Evolutionary conservation across 129 eudicot genomes (phyloP).

Genomic region (Oenanthe sinensis): DNA sequence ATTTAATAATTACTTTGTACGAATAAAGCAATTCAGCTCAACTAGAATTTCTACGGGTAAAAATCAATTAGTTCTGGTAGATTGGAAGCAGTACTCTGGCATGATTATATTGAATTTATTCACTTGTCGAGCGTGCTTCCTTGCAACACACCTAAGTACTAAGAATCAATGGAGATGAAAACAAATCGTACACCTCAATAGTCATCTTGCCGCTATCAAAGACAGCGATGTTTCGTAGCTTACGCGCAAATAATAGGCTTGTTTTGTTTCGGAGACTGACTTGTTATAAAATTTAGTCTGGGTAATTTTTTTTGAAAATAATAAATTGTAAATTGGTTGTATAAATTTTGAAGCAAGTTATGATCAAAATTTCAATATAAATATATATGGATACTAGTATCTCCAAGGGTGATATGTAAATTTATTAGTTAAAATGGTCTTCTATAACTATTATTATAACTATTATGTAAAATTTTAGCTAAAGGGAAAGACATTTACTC

Average conservation of each 20-base stretch:
- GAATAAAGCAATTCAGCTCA: background rate
- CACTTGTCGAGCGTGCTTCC: constrained; percentile 3
- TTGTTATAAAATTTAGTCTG: too few relatives aligned
- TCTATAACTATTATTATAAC: too few relatives aligned
- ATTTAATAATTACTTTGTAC: background rate
- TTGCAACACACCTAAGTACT: background rate
- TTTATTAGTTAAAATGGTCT: too few relatives aligned
- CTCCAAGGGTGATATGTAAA: too few relatives aligned
- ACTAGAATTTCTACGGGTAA: background rate
- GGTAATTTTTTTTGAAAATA: too few relatives aligned
- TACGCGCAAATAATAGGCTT: background rate
- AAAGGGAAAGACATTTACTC: too few relatives aligned
- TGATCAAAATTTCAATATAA: too few relatives aligned
- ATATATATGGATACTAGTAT: too few relatives aligned
- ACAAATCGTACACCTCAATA: background rate
- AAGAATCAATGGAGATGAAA: background rate
- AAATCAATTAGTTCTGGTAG: background rate
- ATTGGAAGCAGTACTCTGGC: background rate
- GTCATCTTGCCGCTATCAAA: background rate
- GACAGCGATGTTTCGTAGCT: background rate
- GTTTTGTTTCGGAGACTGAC: background rate
- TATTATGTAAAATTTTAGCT: too few relatives aligned
- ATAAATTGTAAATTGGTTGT: too few relatives aligned
- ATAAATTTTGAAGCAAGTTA: too few relatives aligned
- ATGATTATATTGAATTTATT: background rate